Evolutionary conservation across 331 rosid genomes (phyloP).

Genomic region (Rhamnella rubrinervis): DNA sequence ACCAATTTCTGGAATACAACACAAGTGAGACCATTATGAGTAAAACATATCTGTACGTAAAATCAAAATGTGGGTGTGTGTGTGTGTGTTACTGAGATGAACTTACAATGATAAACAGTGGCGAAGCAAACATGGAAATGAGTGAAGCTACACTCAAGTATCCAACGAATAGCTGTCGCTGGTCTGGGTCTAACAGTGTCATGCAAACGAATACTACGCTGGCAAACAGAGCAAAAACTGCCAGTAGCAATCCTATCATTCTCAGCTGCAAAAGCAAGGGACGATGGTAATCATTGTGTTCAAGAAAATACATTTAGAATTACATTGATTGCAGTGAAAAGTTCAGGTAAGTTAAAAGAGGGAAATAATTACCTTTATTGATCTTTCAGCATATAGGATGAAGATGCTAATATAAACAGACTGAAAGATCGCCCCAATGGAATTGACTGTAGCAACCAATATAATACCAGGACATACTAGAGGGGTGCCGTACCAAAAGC

Average conservation of each 20-base stretch:
- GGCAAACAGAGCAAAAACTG: constrained; percentile 38
- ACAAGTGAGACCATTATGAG: background rate
- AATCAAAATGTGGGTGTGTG: background rate
- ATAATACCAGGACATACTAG: constrained; percentile 46
- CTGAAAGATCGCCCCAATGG: constrained; percentile 72
- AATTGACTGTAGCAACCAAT: constrained; percentile 67
- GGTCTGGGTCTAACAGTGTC: constrained; percentile 29
- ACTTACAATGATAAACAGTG: constrained; percentile 75
- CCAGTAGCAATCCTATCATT: constrained; percentile 59
- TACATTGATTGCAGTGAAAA: background rate
- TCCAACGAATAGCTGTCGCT: constrained; percentile 53
- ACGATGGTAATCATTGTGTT: too few species aligned
- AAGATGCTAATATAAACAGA: constrained; percentile 57
- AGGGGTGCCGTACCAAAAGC: constrained; percentile 78
- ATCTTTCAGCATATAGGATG: constrained; percentile 47
- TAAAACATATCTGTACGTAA: background rate
- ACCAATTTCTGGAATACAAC: constrained; percentile 54
- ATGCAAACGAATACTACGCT: constrained; percentile 55
- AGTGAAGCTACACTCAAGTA: constrained; percentile 68
- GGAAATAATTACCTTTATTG: constrained; percentile 39
- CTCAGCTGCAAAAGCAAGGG: constrained; percentile 42
- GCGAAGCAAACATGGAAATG: constrained; percentile 85
- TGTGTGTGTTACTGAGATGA: background rate
- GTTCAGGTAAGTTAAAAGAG: background rate
- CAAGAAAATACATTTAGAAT: background rate